Conservation (phyloP, 495 filamentous ascomycete genomes). For the Sphaerosporella brunnea region DNA sequence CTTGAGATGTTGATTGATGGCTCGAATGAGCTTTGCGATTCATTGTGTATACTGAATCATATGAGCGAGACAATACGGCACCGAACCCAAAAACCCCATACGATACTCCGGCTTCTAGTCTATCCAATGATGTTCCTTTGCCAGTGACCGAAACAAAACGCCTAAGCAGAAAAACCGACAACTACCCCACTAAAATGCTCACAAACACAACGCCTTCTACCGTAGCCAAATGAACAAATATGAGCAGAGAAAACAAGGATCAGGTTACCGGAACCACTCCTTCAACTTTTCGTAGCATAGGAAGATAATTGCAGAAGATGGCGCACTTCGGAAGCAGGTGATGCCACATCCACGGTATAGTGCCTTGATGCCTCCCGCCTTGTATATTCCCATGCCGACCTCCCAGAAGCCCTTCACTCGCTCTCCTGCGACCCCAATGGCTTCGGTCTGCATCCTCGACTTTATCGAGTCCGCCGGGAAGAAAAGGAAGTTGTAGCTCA, state of each 20-base stretch:
- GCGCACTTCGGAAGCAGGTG: constrained; percentile 68
- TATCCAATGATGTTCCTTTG: background rate
- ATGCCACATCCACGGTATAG: constrained; percentile 92
- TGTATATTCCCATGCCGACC: constrained; percentile 55
- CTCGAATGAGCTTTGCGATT: too few relatives aligned
- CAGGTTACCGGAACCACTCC: constrained; percentile 35
- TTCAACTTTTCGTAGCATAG: constrained; percentile 75
- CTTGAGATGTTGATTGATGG: too few relatives aligned
- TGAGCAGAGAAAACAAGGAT: too few relatives aligned
- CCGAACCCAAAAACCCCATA: too few relatives aligned
- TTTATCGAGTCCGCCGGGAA: constrained; percentile 97
- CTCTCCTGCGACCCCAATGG: constrained; percentile 34
- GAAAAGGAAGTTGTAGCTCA: constrained; percentile 90
- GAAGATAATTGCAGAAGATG: constrained; percentile 95
- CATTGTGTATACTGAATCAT: too few relatives aligned
- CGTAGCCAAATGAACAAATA: too few relatives aligned
- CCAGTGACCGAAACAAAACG: background rate
- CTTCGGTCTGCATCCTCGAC: constrained; percentile 82
- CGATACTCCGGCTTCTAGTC: background rate
- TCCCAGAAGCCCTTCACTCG: constrained; percentile 46
- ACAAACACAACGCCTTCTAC: too few relatives aligned
- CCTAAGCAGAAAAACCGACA: too few relatives aligned
- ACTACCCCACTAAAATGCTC: too few relatives aligned
- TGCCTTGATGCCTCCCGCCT: constrained; percentile 58
- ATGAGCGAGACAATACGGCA: too few relatives aligned